Evolutionary conservation across 2,329 filamentous ascomycete genomes (phyloP).

Genomic region (Calonectria honghensis): DNA sequence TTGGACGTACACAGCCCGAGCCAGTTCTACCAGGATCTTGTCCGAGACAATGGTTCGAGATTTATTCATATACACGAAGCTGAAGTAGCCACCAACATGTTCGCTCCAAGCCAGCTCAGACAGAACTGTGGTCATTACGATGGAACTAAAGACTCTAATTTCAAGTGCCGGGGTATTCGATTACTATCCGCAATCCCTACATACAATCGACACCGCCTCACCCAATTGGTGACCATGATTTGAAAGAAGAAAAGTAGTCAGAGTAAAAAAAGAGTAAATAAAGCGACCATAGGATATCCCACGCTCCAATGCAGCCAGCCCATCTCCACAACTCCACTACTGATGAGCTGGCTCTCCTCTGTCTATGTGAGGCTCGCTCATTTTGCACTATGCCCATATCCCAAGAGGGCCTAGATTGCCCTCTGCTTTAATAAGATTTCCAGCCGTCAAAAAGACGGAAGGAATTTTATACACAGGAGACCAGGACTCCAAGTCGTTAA

Average conservation of each 20-base stretch:
- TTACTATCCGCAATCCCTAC: conserved; percentile 58
- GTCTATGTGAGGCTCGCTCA: conserved; percentile 48
- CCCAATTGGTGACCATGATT: conserved; percentile 46
- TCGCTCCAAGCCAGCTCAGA: conserved; percentile 3
- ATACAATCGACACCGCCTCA: conserved; percentile 53
- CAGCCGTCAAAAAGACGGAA: conserved; percentile 33
- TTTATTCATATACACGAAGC: conserved; percentile 17
- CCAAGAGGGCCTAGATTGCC: conserved; percentile 45
- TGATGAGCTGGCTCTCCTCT: conserved; percentile 42
- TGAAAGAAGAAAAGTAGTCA: conserved; percentile 53
- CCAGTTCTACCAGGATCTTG: not conserved
- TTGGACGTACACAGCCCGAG: not conserved
- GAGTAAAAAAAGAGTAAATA: conserved; percentile 55
- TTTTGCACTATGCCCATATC: conserved; percentile 48
- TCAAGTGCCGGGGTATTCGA: conserved; percentile 52
- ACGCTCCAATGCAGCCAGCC: conserved; percentile 46
- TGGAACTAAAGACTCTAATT: conserved; percentile 36
- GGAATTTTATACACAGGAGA: conserved; percentile 54
- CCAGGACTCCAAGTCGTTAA: conserved; percentile 47
- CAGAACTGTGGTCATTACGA: conserved; percentile 8
- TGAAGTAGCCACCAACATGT: not conserved
- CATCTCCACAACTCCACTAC: conserved; percentile 34
- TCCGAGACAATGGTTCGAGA: conserved; percentile 1
- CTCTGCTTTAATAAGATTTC: conserved; percentile 49
- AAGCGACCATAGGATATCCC: conserved; percentile 56